A percentile compares a stretch with the other conserved stretches of the same genome.
phyloP scores from a whole-genome alignment of 805 yeast species.

The Candida ovalis region DNA sequence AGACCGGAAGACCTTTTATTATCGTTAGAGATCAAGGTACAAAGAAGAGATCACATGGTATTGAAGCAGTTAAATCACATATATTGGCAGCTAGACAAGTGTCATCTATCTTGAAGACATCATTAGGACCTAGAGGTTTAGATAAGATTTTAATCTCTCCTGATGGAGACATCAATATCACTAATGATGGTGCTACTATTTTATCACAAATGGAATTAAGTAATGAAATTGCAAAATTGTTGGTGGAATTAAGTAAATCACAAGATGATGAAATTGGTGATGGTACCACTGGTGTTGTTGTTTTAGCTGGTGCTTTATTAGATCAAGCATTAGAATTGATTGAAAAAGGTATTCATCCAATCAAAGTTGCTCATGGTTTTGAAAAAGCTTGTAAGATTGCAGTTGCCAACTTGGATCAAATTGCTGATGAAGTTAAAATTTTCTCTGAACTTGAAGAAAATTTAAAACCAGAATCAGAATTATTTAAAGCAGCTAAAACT shows the following conservation, averaged over 20 bases:
- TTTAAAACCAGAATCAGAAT: conserved; percentile 41
- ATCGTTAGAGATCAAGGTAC: conserved; percentile 78
- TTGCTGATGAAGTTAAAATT: conserved; percentile 40
- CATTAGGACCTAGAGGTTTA: conserved; percentile 97
- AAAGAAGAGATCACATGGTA: conserved; percentile 60
- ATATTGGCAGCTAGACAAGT: conserved; percentile 94
- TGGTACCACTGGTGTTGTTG: conserved; percentile 99
- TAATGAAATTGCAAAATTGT: conserved; percentile 90
- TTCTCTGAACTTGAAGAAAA: conserved; percentile 29
- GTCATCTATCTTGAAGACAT: conserved; percentile 85
- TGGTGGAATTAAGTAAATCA: conserved; percentile 89
- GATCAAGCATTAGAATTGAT: conserved; percentile 94
- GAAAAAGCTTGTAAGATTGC: conserved; percentile 97
- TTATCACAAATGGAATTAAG: conserved; percentile 93
- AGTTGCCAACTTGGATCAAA: conserved; percentile 64
- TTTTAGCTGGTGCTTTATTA: conserved; percentile 86
- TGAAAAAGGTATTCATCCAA: conserved; percentile 96
- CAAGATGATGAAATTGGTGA: conserved; percentile 99
- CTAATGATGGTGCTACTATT: conserved; percentile 98
- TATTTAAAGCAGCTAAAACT: conserved; percentile 90
- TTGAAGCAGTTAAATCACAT: conserved; percentile 82
- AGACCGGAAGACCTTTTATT: conserved; percentile 97
- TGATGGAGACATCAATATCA: conserved; percentile 96
- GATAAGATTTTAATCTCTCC: conserved; percentile 94
- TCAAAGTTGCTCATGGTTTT: conserved; percentile 93